Evolutionary conservation across 1,139 yeast species (phyloP).

Genomic region (Candida mesenterica): DNA sequence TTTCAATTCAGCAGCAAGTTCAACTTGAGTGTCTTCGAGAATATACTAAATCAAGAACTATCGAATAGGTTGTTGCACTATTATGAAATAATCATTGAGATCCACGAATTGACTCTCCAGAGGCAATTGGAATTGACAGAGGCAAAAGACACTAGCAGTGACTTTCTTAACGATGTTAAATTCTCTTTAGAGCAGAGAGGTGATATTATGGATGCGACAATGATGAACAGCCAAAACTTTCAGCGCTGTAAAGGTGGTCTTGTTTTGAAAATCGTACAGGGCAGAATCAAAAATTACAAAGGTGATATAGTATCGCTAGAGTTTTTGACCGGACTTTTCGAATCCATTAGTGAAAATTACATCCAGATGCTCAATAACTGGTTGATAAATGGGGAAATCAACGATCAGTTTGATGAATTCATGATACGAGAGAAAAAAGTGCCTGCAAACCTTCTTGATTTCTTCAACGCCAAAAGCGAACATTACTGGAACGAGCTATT

Average conservation of each 20-base stretch:
- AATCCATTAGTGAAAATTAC: conserved; percentile 62
- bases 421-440: conserved; percentile 52
- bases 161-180: conserved; percentile 13
- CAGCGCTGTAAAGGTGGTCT: conserved; percentile 67
- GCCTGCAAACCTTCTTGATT: conserved; percentile 28
- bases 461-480: conserved; percentile 56
- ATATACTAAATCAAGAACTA: conserved; percentile 29
- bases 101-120: conserved; percentile 40
- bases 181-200: conserved; percentile 43
- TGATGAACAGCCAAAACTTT: conserved; percentile 52
- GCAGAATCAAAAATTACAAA: conserved; percentile 50
- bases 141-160: conserved; percentile 9
- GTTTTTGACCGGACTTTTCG: conserved; percentile 54
- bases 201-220: conserved; percentile 38
- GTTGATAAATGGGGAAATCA: conserved; percentile 71
- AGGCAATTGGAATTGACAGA: conserved; percentile 14
- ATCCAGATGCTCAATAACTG: conserved; percentile 70
- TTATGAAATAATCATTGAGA: conserved; percentile 51
- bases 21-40: conserved; percentile 36
- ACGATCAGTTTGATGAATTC: conserved; percentile 84
- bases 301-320: conserved; percentile 64
- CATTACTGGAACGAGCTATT: conserved; percentile 87
- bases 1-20: conserved; percentile 43
- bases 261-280: conserved; percentile 60
- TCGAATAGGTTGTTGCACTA: conserved; percentile 46